Percentiles rank a stretch among this genome's conserved stretches.
Evolutionary conservation across 1,284 basidiomycete genomes (phyloP).

Genomic region (Ganoderma sinense): DNA sequence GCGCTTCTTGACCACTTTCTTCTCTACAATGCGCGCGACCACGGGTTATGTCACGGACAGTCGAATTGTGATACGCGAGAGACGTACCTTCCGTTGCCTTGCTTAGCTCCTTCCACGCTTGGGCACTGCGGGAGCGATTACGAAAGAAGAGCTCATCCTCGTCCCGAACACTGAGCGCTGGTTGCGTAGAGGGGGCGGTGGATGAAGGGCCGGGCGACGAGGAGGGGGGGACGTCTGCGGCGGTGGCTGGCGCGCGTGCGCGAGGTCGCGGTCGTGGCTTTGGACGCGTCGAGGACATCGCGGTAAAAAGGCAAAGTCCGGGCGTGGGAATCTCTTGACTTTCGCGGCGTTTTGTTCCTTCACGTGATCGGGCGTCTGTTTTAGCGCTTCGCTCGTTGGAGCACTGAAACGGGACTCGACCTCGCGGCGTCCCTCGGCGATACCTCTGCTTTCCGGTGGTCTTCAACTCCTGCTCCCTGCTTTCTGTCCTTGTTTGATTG

Average conservation of each 20-base stretch:
- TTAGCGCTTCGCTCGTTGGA: background rate
- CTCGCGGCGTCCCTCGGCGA: background rate
- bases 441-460: background rate
- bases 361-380: slow-evolving; percentile 31
- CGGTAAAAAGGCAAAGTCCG: slow-evolving; percentile 34
- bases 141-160: slow-evolving; percentile 73
- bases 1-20: slow-evolving; percentile 20
- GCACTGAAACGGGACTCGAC: background rate
- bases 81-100: slow-evolving; percentile 58
- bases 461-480: background rate
- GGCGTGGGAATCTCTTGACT: slow-evolving; percentile 56
- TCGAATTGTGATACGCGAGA: background rate
- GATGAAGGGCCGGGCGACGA: slow-evolving; percentile 34
- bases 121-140: slow-evolving; percentile 59
- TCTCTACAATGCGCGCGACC: slow-evolving; percentile 16
- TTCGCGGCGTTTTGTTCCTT: slow-evolving; percentile 26
- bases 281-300: slow-evolving; percentile 48
- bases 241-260: slow-evolving; percentile 38
- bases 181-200: slow-evolving; percentile 3
- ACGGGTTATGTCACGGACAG: background rate
- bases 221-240: slow-evolving; percentile 26
- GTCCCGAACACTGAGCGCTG: slow-evolving; percentile 45
- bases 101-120: slow-evolving; percentile 65
- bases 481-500: background rate
- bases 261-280: slow-evolving; percentile 60